Evolutionary conservation across 2,329 filamentous ascomycete species (phyloP).

Genomic region (Colletotrichum lupini): DNA sequence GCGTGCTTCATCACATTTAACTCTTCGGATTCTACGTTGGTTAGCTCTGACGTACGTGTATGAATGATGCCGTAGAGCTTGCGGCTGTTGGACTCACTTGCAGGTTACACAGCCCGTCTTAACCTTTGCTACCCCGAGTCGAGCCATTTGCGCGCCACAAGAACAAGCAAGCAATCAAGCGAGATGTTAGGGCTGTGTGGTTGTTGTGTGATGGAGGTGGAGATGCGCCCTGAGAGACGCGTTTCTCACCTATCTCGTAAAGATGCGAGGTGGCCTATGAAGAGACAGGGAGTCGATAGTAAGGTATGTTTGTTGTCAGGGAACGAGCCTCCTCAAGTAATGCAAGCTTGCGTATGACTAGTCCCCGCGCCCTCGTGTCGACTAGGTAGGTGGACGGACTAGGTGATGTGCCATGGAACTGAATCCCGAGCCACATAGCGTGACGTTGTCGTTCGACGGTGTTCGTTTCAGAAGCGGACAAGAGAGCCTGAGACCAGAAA

Average conservation of each 20-base stretch:
- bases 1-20: conserved; percentile 47
- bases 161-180: too few relatives aligned
- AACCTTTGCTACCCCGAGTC: conserved; percentile 32
- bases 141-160: conserved; percentile 3
- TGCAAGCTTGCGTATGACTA: not conserved
- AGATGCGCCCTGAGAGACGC: not conserved
- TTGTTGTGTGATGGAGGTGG: not conserved
- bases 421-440: not conserved
- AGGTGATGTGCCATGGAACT: not conserved
- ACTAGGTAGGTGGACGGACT: too few relatives aligned
- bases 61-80: not conserved
- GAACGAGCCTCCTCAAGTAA: conserved; percentile 5
- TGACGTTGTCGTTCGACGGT: not conserved
- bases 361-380: not conserved
- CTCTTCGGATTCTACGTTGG: conserved; percentile 40
- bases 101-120: conserved; percentile 41
- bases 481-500: not conserved
- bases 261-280: conserved; percentile 21
- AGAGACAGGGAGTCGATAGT: not conserved
- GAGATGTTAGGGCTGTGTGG: too few relatives aligned
- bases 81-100: conserved; percentile 36
- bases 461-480: not conserved
- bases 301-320: not conserved
- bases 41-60: not conserved
- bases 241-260: not conserved